phyloP scores from a whole-genome alignment of 371 early-diverging fungal genomes.

The Zychaea mexicana region DNA sequence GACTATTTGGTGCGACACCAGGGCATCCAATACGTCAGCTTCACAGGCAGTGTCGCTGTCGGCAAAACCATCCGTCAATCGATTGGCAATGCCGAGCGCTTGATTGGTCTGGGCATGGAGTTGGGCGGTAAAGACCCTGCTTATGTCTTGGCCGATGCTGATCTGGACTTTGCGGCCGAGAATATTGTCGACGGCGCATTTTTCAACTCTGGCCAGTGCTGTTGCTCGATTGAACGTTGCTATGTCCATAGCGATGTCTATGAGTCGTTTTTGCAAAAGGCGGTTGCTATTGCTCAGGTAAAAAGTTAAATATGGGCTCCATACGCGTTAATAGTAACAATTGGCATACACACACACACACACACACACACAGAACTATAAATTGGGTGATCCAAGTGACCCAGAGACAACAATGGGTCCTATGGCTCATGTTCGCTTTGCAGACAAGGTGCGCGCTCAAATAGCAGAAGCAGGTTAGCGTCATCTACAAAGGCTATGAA shows the following conservation, averaged over 20 bases:
- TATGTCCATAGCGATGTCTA: constrained; percentile 82
- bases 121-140: constrained; percentile 90
- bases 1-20: constrained; percentile 58
- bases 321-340: not conserved
- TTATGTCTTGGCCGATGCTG: constrained; percentile 78
- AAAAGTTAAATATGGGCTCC: not conserved
- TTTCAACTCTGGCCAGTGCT: constrained; percentile 87
- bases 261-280: constrained; percentile 71
- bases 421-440: constrained; percentile 72
- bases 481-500: not conserved
- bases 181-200: constrained; percentile 83
- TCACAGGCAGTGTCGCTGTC: constrained; percentile 83
- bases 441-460: constrained; percentile 71
- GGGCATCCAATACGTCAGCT: constrained; percentile 71
- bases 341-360: too few relatives aligned
- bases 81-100: constrained; percentile 56
- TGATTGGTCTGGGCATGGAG: constrained; percentile 81
- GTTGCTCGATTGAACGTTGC: constrained; percentile 83
- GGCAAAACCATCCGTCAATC: constrained; percentile 71
- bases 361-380: constrained; percentile 36
- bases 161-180: constrained; percentile 72
- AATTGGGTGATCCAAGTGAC: constrained; percentile 71
- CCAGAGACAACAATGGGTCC: constrained; percentile 77
- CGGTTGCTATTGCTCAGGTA: constrained; percentile 67
- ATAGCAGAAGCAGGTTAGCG: constrained; percentile 67